Conservation (phyloP, 768 basidiomycete species). For the Lactifluus subvellereus region DNA sequence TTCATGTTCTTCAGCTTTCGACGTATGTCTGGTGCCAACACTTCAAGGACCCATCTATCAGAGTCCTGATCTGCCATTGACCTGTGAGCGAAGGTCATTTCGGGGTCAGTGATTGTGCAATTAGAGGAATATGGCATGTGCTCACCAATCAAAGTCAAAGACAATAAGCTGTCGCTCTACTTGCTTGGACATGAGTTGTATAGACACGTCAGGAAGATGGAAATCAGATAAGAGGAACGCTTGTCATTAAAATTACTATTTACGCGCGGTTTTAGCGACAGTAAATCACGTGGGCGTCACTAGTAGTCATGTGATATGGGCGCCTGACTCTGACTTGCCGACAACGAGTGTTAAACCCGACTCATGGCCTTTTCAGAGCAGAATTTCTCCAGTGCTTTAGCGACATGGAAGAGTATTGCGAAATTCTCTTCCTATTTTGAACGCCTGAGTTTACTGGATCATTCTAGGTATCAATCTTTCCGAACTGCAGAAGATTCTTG, state of each 20-base stretch:
- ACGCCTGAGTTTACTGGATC: not conserved
- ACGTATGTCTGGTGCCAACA: slow-evolving; percentile 78
- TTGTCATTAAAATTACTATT: no score
- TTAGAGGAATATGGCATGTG: not conserved
- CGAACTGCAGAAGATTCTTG: slow-evolving; percentile 89
- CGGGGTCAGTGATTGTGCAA: not conserved
- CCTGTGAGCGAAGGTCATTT: slow-evolving; percentile 37
- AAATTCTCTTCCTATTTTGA: not conserved
- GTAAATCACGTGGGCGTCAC: not conserved
- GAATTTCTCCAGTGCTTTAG: slow-evolving; percentile 88
- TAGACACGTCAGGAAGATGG: no score
- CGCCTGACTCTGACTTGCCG: no score
- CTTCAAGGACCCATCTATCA: slow-evolving; percentile 89
- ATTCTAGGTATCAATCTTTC: slow-evolving; percentile 73
- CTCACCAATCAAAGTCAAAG: slow-evolving; percentile 95
- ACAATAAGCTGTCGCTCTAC: slow-evolving; percentile 67
- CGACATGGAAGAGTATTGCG: slow-evolving; percentile 80
- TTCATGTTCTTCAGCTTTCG: slow-evolving; percentile 70
- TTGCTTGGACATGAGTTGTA: slow-evolving; percentile 25
- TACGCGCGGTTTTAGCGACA: no score
- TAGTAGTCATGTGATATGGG: not conserved
- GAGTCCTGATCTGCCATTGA: slow-evolving; percentile 94
- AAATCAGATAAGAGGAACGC: no score
- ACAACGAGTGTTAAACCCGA: no score
- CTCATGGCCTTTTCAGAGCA: slow-evolving; percentile 41